These are phyloP conservation scores for Boletus subluridellus DNA, from an alignment of 1,284 basidiomycete genomes.

Conservation along the genomic window DNA sequence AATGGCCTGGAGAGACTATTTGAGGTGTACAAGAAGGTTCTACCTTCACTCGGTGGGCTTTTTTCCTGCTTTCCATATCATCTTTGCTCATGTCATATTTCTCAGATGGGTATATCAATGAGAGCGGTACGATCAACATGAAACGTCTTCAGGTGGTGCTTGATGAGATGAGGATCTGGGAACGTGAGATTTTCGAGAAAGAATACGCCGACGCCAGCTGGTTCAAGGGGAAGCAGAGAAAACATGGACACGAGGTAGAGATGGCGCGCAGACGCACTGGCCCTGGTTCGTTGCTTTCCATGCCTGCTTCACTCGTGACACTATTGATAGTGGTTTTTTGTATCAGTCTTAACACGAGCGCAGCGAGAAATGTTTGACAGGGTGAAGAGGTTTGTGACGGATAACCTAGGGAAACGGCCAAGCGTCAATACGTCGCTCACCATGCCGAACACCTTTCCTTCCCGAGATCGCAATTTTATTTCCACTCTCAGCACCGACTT, in stretches of 20 bases:
- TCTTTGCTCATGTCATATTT: neutral
- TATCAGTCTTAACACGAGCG: conserved; percentile 61
- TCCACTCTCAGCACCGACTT: conserved; percentile 70
- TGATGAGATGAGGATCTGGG: conserved; percentile 84
- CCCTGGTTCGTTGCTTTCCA: conserved; percentile 43
- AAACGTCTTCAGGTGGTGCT: conserved; percentile 83
- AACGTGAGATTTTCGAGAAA: conserved; percentile 86
- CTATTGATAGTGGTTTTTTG: neutral
- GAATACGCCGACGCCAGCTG: conserved; percentile 87
- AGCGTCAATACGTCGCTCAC: conserved; percentile 44
- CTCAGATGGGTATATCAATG: conserved; percentile 90
- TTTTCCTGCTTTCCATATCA: neutral
- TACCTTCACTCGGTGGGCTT: conserved; percentile 72
- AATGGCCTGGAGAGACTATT: conserved; percentile 92
- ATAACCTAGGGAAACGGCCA: conserved; percentile 45
- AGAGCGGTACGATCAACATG: conserved; percentile 80
- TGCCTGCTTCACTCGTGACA: neutral
- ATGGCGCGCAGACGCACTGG: conserved; percentile 46
- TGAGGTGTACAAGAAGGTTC: conserved; percentile 89
- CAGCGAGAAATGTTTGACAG: conserved; percentile 76
- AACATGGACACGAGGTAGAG: conserved; percentile 63
- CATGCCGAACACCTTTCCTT: conserved; percentile 74
- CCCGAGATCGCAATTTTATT: conserved; percentile 77
- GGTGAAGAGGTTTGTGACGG: conserved; percentile 71
- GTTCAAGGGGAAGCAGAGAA: conserved; percentile 86